These are phyloP conservation scores for Nicotiana paniculata DNA, from an alignment of 257 asterid species.

Conservation along the genomic window DNA sequence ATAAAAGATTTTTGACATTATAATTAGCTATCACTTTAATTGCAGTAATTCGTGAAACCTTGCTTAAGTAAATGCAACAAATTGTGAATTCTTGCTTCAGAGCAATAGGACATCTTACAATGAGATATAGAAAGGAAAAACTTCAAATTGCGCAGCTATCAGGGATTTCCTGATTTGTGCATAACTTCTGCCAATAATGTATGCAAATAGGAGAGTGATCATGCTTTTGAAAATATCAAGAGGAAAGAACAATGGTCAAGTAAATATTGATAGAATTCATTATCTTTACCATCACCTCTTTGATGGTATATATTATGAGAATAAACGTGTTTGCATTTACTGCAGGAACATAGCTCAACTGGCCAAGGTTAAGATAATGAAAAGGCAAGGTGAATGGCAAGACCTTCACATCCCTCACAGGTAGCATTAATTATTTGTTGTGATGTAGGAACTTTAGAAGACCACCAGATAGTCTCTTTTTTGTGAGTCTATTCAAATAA, in stretches of 20 bases:
- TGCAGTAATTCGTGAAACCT: not conserved
- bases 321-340: not conserved
- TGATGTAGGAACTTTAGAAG: not conserved
- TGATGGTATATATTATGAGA: not conserved
- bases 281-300: not conserved
- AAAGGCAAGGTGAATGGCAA: conserved; percentile 60
- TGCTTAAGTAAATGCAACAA: not conserved
- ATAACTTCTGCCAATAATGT: not conserved
- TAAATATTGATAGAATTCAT: not conserved
- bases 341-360: conserved; percentile 80
- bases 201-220: not conserved
- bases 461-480: not conserved
- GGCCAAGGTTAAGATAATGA: conserved; percentile 75
- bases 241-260: not conserved
- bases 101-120: not conserved
- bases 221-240: not conserved
- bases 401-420: conserved; percentile 60
- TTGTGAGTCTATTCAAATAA: not conserved
- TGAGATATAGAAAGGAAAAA: not conserved
- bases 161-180: not conserved
- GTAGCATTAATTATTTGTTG: conserved; percentile 22
- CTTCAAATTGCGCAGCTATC: not conserved
- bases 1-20: not conserved
- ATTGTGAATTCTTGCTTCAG: not conserved
- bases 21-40: not conserved